Base-by-base conservation (phyloP, 495 filamentous ascomycete genomes). In the Astrothelium subdiscretum region DNA sequence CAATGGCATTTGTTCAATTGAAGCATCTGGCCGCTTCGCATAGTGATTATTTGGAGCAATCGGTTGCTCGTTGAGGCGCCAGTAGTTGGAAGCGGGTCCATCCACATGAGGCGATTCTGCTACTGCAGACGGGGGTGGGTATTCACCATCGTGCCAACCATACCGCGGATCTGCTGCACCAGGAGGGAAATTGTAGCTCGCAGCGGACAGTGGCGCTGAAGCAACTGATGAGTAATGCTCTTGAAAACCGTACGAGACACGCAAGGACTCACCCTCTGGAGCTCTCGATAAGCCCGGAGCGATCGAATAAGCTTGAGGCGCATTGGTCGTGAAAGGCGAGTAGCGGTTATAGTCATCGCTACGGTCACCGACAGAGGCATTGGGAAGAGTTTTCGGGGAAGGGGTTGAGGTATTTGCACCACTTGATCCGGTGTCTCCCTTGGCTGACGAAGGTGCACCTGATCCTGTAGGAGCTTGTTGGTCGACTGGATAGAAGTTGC, bases 401-500 rank as follows among this genome's bases (percentile, higher is more conserved):
- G 48, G 48, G 24, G 48, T 54, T 3, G 48, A 54, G 8, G 48
- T 54, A 29, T 54, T 54, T 15, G 48, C 48, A 54, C 48, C 48
- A 24, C 48, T 54, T 26, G 65, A 63, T 12, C 51, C 61, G 4
- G 32, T 42, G 12, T 70, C 62, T 26, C 61, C 60, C 24, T 63
- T 59, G 12, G 54, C 43, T 15, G 66, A 59, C 3, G 65, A 32
- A 26, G 70, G 66, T 11, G 70, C 35, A 2, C 61, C 62, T 18
- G 61, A 63, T 29, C 66, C 64, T 48, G 67, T 61, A 67, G 83
- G 83, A 24, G 86, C 86, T 68, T 88, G 86, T 73, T 92, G 90
- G 62, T 96, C 91, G 31, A 97, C 92, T 12, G 92, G 89, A 70
- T 85, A 89, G 77, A 97, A 98, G 70, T 88, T 87, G 74, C 94